A percentile compares a stretch with the other conserved stretches of the same genome.
phyloP scores from a whole-genome alignment of 1,284 basidiomycete genomes.

The Sporisorium sorghi region DNA sequence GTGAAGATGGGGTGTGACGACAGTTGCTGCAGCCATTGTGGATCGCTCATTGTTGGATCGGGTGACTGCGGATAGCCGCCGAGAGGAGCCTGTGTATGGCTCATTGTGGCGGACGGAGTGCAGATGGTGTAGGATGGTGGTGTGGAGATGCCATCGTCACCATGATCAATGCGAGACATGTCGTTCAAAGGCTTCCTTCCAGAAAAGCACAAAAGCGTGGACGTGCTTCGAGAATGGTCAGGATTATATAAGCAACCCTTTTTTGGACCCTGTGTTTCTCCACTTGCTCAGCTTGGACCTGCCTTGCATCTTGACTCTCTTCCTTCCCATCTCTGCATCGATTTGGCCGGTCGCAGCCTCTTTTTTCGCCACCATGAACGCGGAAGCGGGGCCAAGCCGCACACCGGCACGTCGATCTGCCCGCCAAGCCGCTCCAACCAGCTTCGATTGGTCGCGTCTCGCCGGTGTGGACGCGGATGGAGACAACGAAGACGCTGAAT shows the following conservation, averaged over 20 bases:
- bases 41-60: constrained; percentile 45
- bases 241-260: constrained; percentile 25
- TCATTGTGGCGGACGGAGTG: constrained; percentile 11
- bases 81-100: constrained; percentile 8
- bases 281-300: constrained; percentile 4
- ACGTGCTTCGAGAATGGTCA: background rate
- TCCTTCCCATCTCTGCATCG: background rate
- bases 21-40: constrained; percentile 49
- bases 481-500: constrained; percentile 33
- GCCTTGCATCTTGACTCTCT: background rate
- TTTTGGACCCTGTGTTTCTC: constrained; percentile 39
- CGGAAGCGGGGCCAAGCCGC: constrained; percentile 28
- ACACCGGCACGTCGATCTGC: constrained; percentile 18
- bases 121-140: background rate
- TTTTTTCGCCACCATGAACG: constrained; percentile 10
- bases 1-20: constrained; percentile 47
- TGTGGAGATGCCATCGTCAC: background rate
- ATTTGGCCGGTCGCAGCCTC: too few relatives aligned
- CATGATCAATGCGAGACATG: background rate
- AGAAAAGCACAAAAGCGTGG: constrained; percentile 5
- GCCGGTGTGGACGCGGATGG: constrained; percentile 28
- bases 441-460: constrained; percentile 31
- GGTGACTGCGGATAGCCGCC: constrained; percentile 45
- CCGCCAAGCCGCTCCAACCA: constrained; percentile 13
- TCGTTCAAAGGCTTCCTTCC: background rate